Evolutionary conservation across 176 grass and related monocot species (phyloP), one percentile per base, ranked within the genome.

Genomic region (Puccinellia tenuiflora): DNA sequence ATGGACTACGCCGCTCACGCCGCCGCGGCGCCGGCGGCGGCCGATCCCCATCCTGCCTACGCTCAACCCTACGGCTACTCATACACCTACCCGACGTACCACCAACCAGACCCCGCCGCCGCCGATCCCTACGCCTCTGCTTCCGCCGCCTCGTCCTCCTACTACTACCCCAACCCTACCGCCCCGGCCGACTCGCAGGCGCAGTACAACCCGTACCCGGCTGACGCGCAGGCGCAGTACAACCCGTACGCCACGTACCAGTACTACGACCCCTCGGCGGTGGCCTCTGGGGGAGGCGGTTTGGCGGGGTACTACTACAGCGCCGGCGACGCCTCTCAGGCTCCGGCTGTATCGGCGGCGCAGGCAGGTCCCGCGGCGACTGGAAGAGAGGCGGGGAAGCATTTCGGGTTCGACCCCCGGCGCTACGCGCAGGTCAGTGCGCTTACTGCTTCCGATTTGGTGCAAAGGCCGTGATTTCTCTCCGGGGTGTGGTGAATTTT

Each of bases 401-500:
- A 90, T 14, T 86, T 83, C 31, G 88, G 88, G 14, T 90, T 90
- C 79, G 84, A 90, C 86, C 79, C 88, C 31, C 79, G 79, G 20
- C 79, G 56, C 79, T 90, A 90, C 68, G 56, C 88, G 17, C 88
- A 90, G 88, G 88, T 90, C 39, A 74, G 79, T 51, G 30, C 43
- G 22, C 63, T 46, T 6, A 38, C n/a, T 39, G 74, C 38, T 60
- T 21, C 50, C 57, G 0, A 67, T 83, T 59, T 50, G 31, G 16
- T 68, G 21, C 13, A 26, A 35, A 33, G 8, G 5, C 47, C 26
- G n/a, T 79, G 46, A 48, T 48, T 15, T 20, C 46, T 85, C 59
- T 3, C 40, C 43, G 3, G 21, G 16, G 40, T 73, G 74, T 18
- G 26, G 28, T 45, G 71, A 73, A 77, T 77, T 77, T 26, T 34